Base-by-base conservation (phyloP, 139 green algal genomes). In the Volvox reticuliferus region DNA sequence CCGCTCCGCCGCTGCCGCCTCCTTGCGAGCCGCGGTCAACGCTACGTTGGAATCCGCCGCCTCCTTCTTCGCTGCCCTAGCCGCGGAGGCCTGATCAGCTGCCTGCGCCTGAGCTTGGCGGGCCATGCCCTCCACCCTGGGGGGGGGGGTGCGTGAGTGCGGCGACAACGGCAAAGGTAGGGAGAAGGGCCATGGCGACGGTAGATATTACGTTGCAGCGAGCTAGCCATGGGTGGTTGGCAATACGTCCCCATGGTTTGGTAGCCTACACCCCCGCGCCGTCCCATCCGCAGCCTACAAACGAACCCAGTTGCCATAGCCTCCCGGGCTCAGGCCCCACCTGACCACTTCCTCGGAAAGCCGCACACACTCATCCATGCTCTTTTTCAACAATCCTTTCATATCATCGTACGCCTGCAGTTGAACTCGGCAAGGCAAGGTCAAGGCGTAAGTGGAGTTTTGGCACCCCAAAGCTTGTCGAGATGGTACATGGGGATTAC, bases 311-410 rank as follows among this genome's bases (percentile, higher is more conserved):
- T 35, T 20, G 30, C 24, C 6, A 21, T 9, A 87, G 55, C 55
- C 14, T 61, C 19, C 79, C 13, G 37, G 12, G 20, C 79, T 32
- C 36, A 14, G 12, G 32, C 36, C 86, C 1, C 71, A 90, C 86
- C 75, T 84, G 86, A 93, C 88, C 20, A 94, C 92, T 36, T 93
- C 92, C 33, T 94, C 92, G 12, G 87, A 92, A 55, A 93, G 76
- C 33, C 92, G 78, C 90, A 94, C 86, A 62, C 92, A 94, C 82
- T 94, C 92, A 55, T 91, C 82, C 92, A 94, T 94, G 82, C 82
- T 91, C 87, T 94, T 94, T 61, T 91, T 93, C 9, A 94, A 77
- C 82, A 94, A 90, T n/a, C 28, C 28, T 62, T 90, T 89, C 93
- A 93, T 95, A 61, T 93, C 90, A 19, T 92, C 93, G 69, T 95